Conservation (phyloP, 371 early-diverging fungal species). For the Lichtheimia hyalospora region DNA sequence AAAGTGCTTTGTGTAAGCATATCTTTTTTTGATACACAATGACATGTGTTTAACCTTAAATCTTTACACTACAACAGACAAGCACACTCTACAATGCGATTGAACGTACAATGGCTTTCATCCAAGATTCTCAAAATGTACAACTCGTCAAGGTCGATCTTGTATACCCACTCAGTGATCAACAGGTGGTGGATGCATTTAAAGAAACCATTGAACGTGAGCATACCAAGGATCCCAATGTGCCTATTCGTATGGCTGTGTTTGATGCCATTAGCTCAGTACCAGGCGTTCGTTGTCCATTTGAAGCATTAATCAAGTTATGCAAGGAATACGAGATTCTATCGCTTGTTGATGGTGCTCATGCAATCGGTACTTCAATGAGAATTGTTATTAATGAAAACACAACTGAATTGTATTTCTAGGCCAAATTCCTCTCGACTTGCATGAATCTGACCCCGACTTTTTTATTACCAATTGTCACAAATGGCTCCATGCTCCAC, state of each 20-base stretch:
- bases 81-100: constrained; percentile 53
- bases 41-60: background rate
- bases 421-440: constrained; percentile 65
- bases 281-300: constrained; percentile 59
- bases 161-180: constrained; percentile 29
- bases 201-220: constrained; percentile 21
- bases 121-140: constrained; percentile 31
- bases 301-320: constrained; percentile 51
- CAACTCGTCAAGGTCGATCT: constrained; percentile 35
- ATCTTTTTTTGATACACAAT: background rate
- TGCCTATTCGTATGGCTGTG: constrained; percentile 47
- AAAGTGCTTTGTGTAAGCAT: constrained; percentile 32
- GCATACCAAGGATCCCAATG: constrained; percentile 25
- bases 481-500: constrained; percentile 72
- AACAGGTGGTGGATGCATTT: constrained; percentile 26
- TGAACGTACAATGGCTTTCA: constrained; percentile 29
- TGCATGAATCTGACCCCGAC: constrained; percentile 58
- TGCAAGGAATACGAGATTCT: constrained; percentile 52
- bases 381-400: no score
- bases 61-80: constrained; percentile 15
- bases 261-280: constrained; percentile 62
- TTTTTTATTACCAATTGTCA: constrained; percentile 74
- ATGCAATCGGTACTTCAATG: constrained; percentile 56
- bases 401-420: background rate
- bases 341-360: constrained; percentile 73